A percentile compares a stretch with the other conserved stretches of the same genome.
Conservation (phyloP, 2,329 filamentous ascomycete genomes). For the Biscogniauxia sp. region DNA sequence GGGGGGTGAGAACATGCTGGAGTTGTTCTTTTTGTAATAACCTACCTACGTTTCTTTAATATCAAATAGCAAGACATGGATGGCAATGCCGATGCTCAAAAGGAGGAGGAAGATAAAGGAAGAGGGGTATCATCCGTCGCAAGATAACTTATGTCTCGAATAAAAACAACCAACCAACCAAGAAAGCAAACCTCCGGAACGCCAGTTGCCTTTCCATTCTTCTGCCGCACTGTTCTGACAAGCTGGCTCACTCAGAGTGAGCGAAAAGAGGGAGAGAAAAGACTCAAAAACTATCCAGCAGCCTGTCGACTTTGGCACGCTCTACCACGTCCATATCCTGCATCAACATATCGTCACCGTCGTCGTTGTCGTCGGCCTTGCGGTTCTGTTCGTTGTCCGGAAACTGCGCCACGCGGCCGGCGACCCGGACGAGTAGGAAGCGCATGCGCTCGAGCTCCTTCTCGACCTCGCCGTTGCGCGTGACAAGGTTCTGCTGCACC, state of each 20-base stretch:
- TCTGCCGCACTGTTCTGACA: neutral
- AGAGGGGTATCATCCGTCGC: neutral
- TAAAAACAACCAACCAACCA: no score
- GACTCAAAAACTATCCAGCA: constrained; percentile 37
- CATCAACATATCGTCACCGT: constrained; percentile 26
- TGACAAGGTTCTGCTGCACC: constrained; percentile 66
- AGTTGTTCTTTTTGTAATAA: no score
- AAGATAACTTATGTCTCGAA: no score
- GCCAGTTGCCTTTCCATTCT: neutral
- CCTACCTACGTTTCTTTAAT: no score
- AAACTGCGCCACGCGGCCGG: constrained; percentile 47
- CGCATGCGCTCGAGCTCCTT: constrained; percentile 66
- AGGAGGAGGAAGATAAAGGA: neutral
- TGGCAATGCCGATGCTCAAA: no score
- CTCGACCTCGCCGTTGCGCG: constrained; percentile 63
- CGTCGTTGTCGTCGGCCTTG: constrained; percentile 21
- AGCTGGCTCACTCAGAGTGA: neutral
- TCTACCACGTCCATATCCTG: constrained; percentile 40
- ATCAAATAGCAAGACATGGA: no score
- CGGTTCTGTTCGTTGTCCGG: constrained; percentile 20
- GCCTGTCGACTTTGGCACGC: constrained; percentile 40
- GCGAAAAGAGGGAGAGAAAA: neutral
- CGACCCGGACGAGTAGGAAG: constrained; percentile 59
- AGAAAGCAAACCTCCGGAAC: neutral
- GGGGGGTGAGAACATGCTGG: no score